phyloP scores from a whole-genome alignment of 352 stramenopile genomes.

The Lagenidium giganteum region DNA sequence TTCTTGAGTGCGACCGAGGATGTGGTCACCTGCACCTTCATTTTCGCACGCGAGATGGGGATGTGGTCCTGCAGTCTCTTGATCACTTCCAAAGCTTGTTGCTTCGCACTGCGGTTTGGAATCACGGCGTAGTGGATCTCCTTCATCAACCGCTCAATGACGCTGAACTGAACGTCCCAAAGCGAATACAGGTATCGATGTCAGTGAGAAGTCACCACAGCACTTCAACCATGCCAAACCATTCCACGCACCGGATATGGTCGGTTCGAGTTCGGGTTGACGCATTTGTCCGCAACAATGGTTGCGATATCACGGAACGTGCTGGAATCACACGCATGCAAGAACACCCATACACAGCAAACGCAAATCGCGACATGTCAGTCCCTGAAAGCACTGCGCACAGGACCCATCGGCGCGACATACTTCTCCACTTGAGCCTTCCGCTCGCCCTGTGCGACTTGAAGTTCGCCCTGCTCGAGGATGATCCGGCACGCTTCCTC shows the following conservation, averaged over 20 bases:
- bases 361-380: background rate
- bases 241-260: constrained; percentile 86
- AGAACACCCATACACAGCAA: background rate
- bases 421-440: constrained; percentile 89
- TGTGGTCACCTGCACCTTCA: constrained; percentile 90
- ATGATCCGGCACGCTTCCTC: constrained; percentile 92
- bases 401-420: background rate
- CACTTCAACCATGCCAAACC: background rate
- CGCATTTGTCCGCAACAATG: constrained; percentile 96
- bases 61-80: constrained; percentile 91
- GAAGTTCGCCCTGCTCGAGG: constrained; percentile 95
- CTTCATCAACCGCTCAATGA: constrained; percentile 97
- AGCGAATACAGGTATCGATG: background rate
- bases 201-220: background rate
- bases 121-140: constrained; percentile 94
- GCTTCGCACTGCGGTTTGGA: constrained; percentile 94
- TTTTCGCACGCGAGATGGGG: constrained; percentile 95
- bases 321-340: constrained; percentile 38
- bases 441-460: constrained; percentile 96
- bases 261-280: constrained; percentile 93
- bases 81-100: constrained; percentile 96
- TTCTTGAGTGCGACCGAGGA: constrained; percentile 33
- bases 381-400: background rate
- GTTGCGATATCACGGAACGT: constrained; percentile 94
- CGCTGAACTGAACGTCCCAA: constrained; percentile 58